Evolutionary conservation across 768 basidiomycete genomes (phyloP).

Genomic region (Lyophyllum decastes): DNA sequence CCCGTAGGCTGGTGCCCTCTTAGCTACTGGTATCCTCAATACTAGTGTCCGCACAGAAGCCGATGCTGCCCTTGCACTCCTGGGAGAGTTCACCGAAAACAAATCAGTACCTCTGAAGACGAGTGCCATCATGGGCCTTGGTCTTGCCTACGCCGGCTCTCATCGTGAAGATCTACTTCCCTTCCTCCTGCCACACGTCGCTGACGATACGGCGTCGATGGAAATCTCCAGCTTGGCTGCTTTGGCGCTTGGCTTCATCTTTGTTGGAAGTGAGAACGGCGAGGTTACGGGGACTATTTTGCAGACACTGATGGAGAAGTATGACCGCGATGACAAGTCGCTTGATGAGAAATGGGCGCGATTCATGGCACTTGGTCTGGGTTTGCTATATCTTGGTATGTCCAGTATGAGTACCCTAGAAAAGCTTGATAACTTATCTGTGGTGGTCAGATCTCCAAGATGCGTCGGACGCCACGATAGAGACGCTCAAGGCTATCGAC

Average conservation of each 20-base stretch:
- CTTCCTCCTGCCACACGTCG: constrained; percentile 77
- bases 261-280: constrained; percentile 92
- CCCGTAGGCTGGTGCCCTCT: constrained; percentile 80
- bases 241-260: constrained; percentile 90
- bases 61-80: constrained; percentile 88
- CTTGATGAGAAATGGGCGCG: constrained; percentile 93
- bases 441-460: constrained; percentile 79
- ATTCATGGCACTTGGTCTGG: constrained; percentile 88
- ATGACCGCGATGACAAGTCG: constrained; percentile 61
- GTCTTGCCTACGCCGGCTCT: constrained; percentile 93
- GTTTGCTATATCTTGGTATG: constrained; percentile 87
- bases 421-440: not conserved
- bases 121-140: constrained; percentile 89
- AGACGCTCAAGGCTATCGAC: constrained; percentile 90
- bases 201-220: constrained; percentile 83
- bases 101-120: constrained; percentile 82
- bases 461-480: constrained; percentile 89
- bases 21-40: constrained; percentile 93
- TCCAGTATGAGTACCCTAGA: not conserved
- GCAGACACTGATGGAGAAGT: constrained; percentile 87
- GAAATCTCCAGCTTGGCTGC: constrained; percentile 87
- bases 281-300: constrained; percentile 89
- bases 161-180: constrained; percentile 83
- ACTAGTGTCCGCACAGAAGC: constrained; percentile 88
- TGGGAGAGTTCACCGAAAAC: constrained; percentile 89